These are phyloP conservation scores for Prosopis cineraria DNA, from an alignment of 306 rosid species.

Conservation along the genomic window DNA sequence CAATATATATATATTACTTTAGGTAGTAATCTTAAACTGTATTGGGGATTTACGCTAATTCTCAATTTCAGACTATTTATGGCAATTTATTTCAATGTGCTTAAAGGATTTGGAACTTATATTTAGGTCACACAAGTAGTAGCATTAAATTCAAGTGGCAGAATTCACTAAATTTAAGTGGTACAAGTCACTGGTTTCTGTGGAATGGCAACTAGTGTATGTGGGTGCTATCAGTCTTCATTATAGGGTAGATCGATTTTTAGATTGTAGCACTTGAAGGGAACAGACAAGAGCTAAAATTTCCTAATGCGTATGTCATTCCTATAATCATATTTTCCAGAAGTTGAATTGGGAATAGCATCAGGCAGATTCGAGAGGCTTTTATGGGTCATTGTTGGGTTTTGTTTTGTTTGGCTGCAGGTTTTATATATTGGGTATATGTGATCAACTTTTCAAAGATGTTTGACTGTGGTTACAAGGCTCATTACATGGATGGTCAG, in stretches of 20 bases:
- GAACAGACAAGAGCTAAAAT: background rate
- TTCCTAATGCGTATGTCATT: conserved; percentile 21
- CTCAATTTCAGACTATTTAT: background rate
- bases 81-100: background rate
- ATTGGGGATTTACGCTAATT: background rate
- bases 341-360: conserved; percentile 24
- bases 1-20: background rate
- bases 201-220: background rate
- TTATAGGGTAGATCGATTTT: background rate
- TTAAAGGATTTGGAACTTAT: conserved; percentile 3
- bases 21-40: background rate
- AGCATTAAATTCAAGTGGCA: background rate
- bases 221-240: background rate
- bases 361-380: conserved; percentile 10
- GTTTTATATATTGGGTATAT: conserved; percentile 43
- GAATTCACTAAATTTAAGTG: background rate
- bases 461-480: conserved; percentile 75
- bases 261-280: background rate
- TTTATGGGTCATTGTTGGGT: conserved; percentile 15
- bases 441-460: conserved; percentile 52
- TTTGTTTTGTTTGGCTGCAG: conserved; percentile 44
- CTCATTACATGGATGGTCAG: conserved; percentile 76
- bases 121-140: background rate
- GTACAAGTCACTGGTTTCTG: background rate
- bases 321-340: conserved; percentile 9